phyloP scores from a whole-genome alignment of 345 rosid genomes.

The Ailanthus altissimus region DNA sequence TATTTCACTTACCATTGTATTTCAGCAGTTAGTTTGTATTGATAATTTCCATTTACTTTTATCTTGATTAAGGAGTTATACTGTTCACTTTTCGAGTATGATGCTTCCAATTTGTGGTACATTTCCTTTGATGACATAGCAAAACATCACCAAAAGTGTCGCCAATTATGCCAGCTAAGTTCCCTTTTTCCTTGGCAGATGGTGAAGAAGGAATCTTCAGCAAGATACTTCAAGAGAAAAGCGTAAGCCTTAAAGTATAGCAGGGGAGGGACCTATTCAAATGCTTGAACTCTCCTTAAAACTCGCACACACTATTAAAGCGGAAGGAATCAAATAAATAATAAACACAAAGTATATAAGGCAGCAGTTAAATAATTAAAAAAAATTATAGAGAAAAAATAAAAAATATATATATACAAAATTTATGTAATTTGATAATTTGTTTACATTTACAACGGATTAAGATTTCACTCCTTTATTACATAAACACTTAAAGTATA shows the following conservation, averaged over 20 bases:
- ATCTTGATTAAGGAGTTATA: neutral
- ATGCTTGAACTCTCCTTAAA: slow-evolving; percentile 13
- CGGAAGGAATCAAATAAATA: too few species aligned
- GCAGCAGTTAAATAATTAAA: too few species aligned
- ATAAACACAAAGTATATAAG: too few species aligned
- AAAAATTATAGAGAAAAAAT: too few species aligned
- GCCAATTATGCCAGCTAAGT: neutral
- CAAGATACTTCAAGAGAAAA: neutral
- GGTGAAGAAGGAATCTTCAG: neutral
- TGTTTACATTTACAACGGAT: too few species aligned
- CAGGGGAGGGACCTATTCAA: neutral
- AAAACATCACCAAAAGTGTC: neutral
- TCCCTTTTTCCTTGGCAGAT: neutral
- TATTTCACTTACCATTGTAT: neutral
- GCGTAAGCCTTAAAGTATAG: neutral
- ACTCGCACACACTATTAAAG: neutral
- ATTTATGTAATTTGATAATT: too few species aligned
- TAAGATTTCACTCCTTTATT: too few species aligned
- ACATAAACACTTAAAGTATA: too few species aligned
- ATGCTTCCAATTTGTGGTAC: neutral
- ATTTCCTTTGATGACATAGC: neutral
- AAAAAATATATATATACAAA: too few species aligned
- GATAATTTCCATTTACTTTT: neutral
- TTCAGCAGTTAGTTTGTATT: neutral
- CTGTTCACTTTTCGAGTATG: slow-evolving; percentile 6